Percentiles rank a stretch among this genome's conserved stretches.
phyloP scores from a whole-genome alignment of 2,329 filamentous ascomycete species.

The Penicillium sp. region DNA sequence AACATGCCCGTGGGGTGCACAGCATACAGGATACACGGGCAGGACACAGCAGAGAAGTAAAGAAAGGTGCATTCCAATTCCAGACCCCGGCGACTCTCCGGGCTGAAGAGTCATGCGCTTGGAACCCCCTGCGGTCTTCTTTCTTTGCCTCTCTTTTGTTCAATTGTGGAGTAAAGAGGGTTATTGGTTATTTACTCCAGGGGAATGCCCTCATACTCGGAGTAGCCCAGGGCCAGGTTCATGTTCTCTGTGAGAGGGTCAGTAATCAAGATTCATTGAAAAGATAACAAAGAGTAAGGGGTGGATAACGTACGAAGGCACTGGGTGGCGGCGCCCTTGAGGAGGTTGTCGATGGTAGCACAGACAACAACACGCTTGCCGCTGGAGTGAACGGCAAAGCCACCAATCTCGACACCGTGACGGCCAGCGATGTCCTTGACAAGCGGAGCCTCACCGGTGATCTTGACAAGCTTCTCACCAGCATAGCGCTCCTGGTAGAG shows the following conservation, averaged over 20 bases:
- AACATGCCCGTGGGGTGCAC: conserved; percentile 32
- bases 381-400: conserved; percentile 87
- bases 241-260: conserved; percentile 70
- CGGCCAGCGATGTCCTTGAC: conserved; percentile 84
- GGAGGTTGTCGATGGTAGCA: conserved; percentile 88
- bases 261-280: not conserved
- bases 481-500: conserved; percentile 96
- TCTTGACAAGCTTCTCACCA: conserved; percentile 92
- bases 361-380: conserved; percentile 94
- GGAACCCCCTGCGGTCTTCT: not conserved
- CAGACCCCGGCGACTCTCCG: not conserved
- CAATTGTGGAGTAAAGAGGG: not conserved
- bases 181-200: conserved; percentile 49
- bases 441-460: conserved; percentile 81
- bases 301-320: conserved; percentile 73
- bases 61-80: not conserved
- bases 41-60: not conserved
- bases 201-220: conserved; percentile 86
- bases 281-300: conserved; percentile 1
- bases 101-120: not conserved
- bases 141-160: conserved; percentile 3
- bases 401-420: conserved; percentile 92
- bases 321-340: conserved; percentile 92
- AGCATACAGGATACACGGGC: not conserved
- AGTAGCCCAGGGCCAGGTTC: conserved; percentile 88